Percentiles rank a stretch among this genome's conserved stretches.
phyloP scores from a whole-genome alignment of 2,329 filamentous ascomycete genomes.

The Pseudocercospora cruenta region DNA sequence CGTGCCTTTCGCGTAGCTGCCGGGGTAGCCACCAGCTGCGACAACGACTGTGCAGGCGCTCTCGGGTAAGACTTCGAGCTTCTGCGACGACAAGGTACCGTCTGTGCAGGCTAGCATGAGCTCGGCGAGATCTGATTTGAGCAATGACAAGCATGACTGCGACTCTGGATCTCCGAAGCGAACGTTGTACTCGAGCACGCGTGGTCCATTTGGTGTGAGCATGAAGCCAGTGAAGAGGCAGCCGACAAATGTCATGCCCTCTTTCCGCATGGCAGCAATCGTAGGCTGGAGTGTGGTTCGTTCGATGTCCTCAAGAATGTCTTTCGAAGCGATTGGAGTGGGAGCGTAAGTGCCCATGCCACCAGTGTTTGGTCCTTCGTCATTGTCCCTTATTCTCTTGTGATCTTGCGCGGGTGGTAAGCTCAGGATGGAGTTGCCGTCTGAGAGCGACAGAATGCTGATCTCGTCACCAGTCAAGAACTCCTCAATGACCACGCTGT shows the following conservation, averaged over 20 bases:
- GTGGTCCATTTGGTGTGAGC: constrained; percentile 80
- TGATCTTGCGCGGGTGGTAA: constrained; percentile 94
- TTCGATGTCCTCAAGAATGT: constrained; percentile 78
- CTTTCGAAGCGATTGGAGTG: constrained; percentile 52
- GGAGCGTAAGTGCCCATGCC: constrained; percentile 98
- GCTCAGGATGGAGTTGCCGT: constrained; percentile 81
- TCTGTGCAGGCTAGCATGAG: constrained; percentile 85
- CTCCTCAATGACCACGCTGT: constrained; percentile 95
- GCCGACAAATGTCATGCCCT: constrained; percentile 70
- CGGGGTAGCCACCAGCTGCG: constrained; percentile 88
- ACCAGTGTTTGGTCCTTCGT: constrained; percentile 89
- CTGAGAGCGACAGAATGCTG: constrained; percentile 87
- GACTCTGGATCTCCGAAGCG: constrained; percentile 92
- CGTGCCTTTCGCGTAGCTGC: constrained; percentile 78
- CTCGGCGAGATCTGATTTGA: constrained; percentile 84
- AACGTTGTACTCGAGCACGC: constrained; percentile 90
- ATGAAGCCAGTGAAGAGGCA: constrained; percentile 90
- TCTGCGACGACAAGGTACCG: constrained; percentile 65
- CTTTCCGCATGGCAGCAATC: constrained; percentile 81
- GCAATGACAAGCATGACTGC: constrained; percentile 78
- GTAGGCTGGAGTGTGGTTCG: constrained; percentile 85
- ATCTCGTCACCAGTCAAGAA: constrained; percentile 89
- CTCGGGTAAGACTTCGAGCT: constrained; percentile 44
- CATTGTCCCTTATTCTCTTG: constrained; percentile 90
- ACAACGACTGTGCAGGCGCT: constrained; percentile 93